Evolutionary conservation across 192 early-diverging fungal species (phyloP).

Genomic region (Coemansia sp.): DNA sequence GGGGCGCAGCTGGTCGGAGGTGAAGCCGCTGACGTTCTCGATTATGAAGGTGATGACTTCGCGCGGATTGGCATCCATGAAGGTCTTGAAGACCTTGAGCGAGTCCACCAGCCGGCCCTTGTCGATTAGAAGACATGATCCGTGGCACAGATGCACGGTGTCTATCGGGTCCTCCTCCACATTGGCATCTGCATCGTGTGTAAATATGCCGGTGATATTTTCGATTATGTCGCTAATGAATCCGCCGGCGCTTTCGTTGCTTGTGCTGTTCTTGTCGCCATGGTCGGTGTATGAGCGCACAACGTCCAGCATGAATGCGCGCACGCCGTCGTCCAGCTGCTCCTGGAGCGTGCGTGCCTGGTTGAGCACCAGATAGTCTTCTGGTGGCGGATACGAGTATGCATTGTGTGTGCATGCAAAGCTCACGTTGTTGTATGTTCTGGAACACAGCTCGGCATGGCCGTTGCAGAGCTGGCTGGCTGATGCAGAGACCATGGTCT

Average conservation of each 20-base stretch:
- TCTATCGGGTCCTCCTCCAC: conserved; percentile 3
- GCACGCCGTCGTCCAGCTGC: conserved; percentile 75
- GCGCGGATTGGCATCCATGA: conserved; percentile 65
- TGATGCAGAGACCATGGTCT: background rate
- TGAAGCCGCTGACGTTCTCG: conserved; percentile 61
- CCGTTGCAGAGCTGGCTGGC: conserved; percentile 59
- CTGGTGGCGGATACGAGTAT: conserved; percentile 56
- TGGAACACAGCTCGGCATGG: conserved; percentile 61
- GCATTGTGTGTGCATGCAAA: conserved; percentile 76
- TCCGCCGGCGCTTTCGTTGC: background rate
- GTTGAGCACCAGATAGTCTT: conserved; percentile 54
- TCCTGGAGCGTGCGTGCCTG: conserved; percentile 61
- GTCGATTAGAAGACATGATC: conserved; percentile 64
- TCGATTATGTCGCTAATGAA: background rate
- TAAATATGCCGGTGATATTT: background rate
- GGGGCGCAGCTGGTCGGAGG: conserved; percentile 50
- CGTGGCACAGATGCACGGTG: conserved; percentile 66
- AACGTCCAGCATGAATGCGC: conserved; percentile 72
- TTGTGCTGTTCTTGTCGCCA: background rate
- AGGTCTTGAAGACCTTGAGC: conserved; percentile 57
- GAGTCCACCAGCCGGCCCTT: conserved; percentile 58
- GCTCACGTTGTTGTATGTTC: conserved; percentile 64
- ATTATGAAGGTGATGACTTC: conserved; percentile 79
- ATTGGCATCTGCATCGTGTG: background rate
- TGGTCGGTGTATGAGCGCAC: conserved; percentile 11